These are phyloP conservation scores for Pseudocercospora pini-densiflorae DNA, from an alignment of 2,329 filamentous ascomycete genomes.

Conservation along the genomic window DNA sequence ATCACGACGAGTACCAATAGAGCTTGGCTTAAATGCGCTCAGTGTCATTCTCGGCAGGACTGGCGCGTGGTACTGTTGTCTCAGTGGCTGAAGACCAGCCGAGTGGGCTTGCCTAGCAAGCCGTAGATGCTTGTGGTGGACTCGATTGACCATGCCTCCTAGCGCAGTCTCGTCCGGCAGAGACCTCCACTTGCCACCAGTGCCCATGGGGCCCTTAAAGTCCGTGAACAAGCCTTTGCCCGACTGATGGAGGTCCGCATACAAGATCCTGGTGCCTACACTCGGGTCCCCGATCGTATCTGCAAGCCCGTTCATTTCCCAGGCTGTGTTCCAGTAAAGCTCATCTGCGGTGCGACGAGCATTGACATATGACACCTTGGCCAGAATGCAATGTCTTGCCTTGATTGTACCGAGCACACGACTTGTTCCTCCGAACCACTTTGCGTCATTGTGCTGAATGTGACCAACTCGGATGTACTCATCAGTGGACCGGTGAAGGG, in stretches of 20 bases:
- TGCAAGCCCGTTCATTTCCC: neutral
- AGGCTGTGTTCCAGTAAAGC: neutral
- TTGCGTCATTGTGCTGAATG: too few relatives aligned
- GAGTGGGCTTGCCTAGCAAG: too few relatives aligned
- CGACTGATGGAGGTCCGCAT: neutral
- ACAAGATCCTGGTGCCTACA: neutral
- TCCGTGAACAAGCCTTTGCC: neutral
- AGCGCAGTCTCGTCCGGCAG: neutral
- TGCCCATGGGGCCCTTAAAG: too few relatives aligned
- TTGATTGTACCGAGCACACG: too few relatives aligned
- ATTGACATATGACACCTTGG: neutral
- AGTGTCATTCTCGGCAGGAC: neutral
- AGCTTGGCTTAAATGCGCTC: too few relatives aligned
- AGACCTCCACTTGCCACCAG: too few relatives aligned
- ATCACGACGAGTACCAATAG: too few relatives aligned
- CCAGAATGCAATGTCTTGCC: neutral
- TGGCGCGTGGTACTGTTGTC: neutral
- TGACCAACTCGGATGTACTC: neutral
- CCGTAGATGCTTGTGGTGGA: too few relatives aligned
- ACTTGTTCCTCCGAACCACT: too few relatives aligned
- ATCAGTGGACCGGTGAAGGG: neutral
- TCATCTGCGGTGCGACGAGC: neutral
- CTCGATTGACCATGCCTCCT: neutral
- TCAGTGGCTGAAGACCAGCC: too few relatives aligned
- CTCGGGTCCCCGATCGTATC: neutral